phyloP scores from a whole-genome alignment of 805 yeast species.

The Candida argentea region DNA sequence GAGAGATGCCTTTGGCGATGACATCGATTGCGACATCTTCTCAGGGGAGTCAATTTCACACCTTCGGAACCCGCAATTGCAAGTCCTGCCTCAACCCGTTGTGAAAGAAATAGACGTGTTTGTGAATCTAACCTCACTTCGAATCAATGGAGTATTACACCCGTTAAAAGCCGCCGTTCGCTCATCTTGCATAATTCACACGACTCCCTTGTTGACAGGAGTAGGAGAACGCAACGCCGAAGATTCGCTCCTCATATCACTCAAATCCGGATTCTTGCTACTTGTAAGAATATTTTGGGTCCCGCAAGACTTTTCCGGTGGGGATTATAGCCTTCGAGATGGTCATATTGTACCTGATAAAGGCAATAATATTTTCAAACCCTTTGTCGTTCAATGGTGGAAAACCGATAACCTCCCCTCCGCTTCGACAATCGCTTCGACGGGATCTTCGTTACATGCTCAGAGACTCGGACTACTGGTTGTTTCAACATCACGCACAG shows the following conservation, averaged over 20 bases:
- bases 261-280: constrained; percentile 31
- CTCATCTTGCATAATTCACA: constrained; percentile 19
- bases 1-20: constrained; percentile 27
- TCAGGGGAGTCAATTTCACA: too few relatives aligned
- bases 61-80: too few relatives aligned
- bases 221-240: constrained; percentile 13
- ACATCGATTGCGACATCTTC: constrained; percentile 16
- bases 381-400: constrained; percentile 46
- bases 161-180: constrained; percentile 22
- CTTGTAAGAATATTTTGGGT: constrained; percentile 29
- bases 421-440: constrained; percentile 9
- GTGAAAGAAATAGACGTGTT: constrained; percentile 14
- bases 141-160: constrained; percentile 20
- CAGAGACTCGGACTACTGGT: constrained; percentile 30
- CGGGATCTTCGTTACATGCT: constrained; percentile 21
- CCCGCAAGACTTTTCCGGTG: constrained; percentile 19
- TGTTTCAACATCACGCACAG: constrained; percentile 27
- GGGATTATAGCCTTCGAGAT: constrained; percentile 9
- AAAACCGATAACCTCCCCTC: constrained; percentile 9
- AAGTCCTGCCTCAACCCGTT: not conserved
- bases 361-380: constrained; percentile 20
- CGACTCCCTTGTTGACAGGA: constrained; percentile 15
- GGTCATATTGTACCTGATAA: constrained; percentile 3
- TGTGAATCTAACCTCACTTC: constrained; percentile 21
- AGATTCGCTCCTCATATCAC: constrained; percentile 29